phyloP scores from a whole-genome alignment of 2,329 filamentous ascomycete genomes.

The Orbilia javanica region DNA sequence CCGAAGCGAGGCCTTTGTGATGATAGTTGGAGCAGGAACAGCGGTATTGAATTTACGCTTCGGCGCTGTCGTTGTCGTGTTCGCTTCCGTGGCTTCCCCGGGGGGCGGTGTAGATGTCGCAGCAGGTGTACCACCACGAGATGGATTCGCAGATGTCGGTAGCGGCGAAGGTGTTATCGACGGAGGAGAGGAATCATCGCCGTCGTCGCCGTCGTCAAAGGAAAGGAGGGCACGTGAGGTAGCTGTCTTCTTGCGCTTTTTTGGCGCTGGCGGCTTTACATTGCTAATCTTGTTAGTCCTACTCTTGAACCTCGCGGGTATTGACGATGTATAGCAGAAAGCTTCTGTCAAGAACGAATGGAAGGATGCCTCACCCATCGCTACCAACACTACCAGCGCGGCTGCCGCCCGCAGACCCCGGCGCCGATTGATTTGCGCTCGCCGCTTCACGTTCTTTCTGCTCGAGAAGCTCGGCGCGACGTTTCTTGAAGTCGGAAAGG shows the following conservation, averaged over 20 bases:
- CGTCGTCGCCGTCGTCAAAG: conserved; percentile 50
- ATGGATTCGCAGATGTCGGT: conserved; percentile 47
- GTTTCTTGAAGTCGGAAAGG: conserved; percentile 94
- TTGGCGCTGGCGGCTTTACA: conserved; percentile 55
- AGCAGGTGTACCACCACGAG: conserved; percentile 44
- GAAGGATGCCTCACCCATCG: conserved; percentile 71
- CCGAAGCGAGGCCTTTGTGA: conserved; percentile 81
- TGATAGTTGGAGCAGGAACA: conserved; percentile 77
- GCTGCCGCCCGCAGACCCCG: conserved; percentile 69
- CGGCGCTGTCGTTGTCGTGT: neutral
- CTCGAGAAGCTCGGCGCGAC: conserved; percentile 92
- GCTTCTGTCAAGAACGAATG: neutral
- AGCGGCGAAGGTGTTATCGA: conserved; percentile 52
- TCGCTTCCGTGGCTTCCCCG: conserved; percentile 52
- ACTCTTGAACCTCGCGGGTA: conserved; percentile 8
- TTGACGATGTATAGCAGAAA: conserved; percentile 48
- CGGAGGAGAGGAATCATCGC: conserved; percentile 41
- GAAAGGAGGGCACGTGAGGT: conserved; percentile 52
- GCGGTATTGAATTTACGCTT: conserved; percentile 65
- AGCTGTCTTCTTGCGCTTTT: conserved; percentile 58
- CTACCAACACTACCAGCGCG: conserved; percentile 67
- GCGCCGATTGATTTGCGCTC: conserved; percentile 67
- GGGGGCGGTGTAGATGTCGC: conserved; percentile 34
- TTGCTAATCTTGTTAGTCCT: conserved; percentile 59
- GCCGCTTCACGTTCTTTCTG: conserved; percentile 85